Evolutionary conservation across 441 rosid species (phyloP).

Genomic region (Erodium trifolium): DNA sequence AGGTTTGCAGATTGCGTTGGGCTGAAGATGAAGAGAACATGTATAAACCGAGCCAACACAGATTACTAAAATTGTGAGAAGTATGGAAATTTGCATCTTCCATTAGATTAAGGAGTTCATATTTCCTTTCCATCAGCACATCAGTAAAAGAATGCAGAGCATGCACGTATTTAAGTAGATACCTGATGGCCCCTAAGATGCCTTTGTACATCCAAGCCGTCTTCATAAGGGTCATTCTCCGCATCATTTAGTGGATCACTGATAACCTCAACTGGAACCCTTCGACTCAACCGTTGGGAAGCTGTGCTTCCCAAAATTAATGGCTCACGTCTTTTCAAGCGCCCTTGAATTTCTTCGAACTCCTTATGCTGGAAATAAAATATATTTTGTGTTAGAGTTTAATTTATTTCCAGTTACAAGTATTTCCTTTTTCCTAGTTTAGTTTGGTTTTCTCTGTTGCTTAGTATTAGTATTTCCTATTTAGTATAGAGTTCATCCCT

Average conservation of each 20-base stretch:
- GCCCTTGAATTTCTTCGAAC: conserved; percentile 90
- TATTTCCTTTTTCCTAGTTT: no score
- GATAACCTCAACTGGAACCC: conserved; percentile 75
- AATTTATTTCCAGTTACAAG: no score
- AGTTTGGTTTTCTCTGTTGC: no score
- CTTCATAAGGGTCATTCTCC: conserved; percentile 87
- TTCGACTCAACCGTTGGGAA: conserved; percentile 71
- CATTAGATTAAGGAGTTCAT: neutral
- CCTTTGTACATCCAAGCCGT: conserved; percentile 54
- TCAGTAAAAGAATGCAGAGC: conserved; percentile 6
- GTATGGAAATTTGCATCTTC: neutral
- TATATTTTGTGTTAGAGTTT: no score
- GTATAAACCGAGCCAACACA: neutral
- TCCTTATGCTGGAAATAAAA: conserved; percentile 75
- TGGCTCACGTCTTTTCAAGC: conserved; percentile 74
- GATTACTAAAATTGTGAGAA: neutral
- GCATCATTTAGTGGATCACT: conserved; percentile 77
- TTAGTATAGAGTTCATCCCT: no score
- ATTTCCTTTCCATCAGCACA: neutral
- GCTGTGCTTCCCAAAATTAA: conserved; percentile 70
- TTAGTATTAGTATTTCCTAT: no score
- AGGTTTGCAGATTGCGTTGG: neutral
- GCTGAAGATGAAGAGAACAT: neutral
- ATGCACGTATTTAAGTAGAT: conserved; percentile 14
- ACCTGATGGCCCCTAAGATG: conserved; percentile 72